Base-by-base conservation (phyloP, 129 eudicot genomes). In the Lactuca sativa region DNA sequence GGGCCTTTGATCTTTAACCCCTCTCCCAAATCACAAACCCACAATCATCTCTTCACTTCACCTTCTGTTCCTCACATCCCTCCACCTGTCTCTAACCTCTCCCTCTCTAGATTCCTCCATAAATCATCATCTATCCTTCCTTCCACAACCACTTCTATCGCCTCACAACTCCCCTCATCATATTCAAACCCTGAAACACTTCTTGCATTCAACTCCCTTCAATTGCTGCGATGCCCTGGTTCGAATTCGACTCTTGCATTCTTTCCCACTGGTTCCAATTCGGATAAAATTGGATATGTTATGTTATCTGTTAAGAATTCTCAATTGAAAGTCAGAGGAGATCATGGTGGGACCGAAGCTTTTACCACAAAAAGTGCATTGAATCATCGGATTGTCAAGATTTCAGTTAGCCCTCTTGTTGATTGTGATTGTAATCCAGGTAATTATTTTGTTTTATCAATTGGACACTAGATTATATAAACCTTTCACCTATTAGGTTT, bases 1-100 rank as follows among this genome's bases (percentile, higher is more conserved):
- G 89, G 89, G 9, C 89, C 89, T 2, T 9, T 81, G 6, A 48
- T 84, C 76, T 84, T 84, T 56, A 73, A 56, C 18, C 84, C 82
- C 40, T 74, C 73, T 34, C 68, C 55, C 37, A 34, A 64, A 40
- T 56, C 37, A 49, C 77, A 72, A 18, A 18, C 77, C 62, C 64
- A 64, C 59, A 4, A 55, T 21, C 65, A 64, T 31, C 15, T 64
- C 49, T 74, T 55, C 65, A 14, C 71, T 21, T 62, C 77, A 18
- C 61, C 83, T 6, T 71, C 71, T 25, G 10, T 68, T 55, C 65
- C 65, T 41, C 72, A 74, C 41, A 55, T 64, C 65, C 78, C 78
- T 64, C 53, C 62, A 33, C 77, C 77, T 73, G 43, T 64, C 21
- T 71, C 72, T 41, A n/a, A 11, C 25, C 44, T 74, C 9, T 54